Conservation (phyloP, 352 stramenopile genomes). For the Phytophthora foliorum region DNA sequence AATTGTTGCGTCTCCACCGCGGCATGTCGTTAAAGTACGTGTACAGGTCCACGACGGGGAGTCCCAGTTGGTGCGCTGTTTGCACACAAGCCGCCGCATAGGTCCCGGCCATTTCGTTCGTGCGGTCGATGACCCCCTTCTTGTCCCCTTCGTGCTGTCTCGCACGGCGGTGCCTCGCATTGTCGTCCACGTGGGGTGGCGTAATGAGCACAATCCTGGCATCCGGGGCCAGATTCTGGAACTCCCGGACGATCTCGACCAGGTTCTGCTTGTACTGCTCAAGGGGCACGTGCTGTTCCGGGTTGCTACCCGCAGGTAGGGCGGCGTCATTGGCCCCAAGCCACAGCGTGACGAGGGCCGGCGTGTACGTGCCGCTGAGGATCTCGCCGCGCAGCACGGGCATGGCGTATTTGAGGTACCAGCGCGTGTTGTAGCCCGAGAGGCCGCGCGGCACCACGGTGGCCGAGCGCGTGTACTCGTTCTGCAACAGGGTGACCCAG, state of each 20-base stretch:
- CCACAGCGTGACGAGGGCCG: constrained; percentile 63
- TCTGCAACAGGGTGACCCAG: constrained; percentile 48
- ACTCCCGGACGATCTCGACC: constrained; percentile 35
- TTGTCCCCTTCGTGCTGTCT: constrained; percentile 24
- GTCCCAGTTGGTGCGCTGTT: constrained; percentile 30
- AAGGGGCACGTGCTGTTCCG: constrained; percentile 57
- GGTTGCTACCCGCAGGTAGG: constrained; percentile 33
- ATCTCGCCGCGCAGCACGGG: constrained; percentile 50
- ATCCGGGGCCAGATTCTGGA: constrained; percentile 29
- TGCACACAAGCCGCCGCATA: constrained; percentile 57
- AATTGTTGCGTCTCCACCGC: constrained; percentile 44
- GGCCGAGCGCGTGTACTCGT: constrained; percentile 46
- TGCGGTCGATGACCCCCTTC: constrained; percentile 43
- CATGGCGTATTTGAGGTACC: constrained; percentile 54
- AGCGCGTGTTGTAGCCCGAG: constrained; percentile 53
- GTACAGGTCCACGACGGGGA: constrained; percentile 54
- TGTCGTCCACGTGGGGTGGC: constrained; percentile 52
- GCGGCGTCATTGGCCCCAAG: constrained; percentile 73
- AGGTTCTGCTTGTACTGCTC: constrained; percentile 60
- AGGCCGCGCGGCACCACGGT: constrained; percentile 55
- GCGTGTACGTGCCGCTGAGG: constrained; percentile 33
- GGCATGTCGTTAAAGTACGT: constrained; percentile 61
- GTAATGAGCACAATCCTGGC: constrained; percentile 59
- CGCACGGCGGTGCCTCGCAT: constrained; percentile 14
- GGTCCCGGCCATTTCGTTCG: constrained; percentile 42